Conservation (phyloP, 2,329 filamentous ascomycete species). For the Cylindrodendrum hubeiense region DNA sequence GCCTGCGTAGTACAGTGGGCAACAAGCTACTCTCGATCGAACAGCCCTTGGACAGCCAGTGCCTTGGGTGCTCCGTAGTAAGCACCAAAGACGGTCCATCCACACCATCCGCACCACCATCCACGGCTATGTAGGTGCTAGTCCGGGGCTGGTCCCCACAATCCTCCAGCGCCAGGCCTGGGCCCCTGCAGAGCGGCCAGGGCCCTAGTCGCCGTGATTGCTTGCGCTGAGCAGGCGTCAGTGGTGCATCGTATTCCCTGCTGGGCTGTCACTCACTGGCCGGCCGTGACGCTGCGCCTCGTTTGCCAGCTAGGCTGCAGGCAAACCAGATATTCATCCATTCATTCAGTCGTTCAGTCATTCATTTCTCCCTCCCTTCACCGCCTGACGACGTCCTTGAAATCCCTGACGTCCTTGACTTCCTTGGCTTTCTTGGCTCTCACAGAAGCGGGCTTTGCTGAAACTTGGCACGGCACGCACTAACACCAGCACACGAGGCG, state of each 20-base stretch:
- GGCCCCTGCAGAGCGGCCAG: too few relatives aligned
- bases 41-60: too few relatives aligned
- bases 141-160: not conserved
- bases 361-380: not conserved
- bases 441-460: not conserved
- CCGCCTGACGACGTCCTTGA: too few relatives aligned
- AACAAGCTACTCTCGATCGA: too few relatives aligned
- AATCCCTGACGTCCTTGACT: too few relatives aligned
- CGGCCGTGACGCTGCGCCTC: not conserved
- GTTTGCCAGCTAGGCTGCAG: not conserved
- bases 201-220: not conserved
- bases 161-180: not conserved
- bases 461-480: not conserved
- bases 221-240: too few relatives aligned
- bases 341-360: not conserved
- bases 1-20: too few relatives aligned
- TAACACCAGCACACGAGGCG: not conserved
- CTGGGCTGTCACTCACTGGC: not conserved
- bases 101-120: too few relatives aligned
- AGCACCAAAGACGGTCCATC: too few relatives aligned
- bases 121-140: not conserved
- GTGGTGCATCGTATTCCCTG: not conserved
- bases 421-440: not conserved
- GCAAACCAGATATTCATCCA: not conserved
- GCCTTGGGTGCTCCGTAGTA: too few relatives aligned